These are phyloP conservation scores for Nemania sp. DNA, from an alignment of 2,329 filamentous ascomycete genomes.

Conservation along the genomic window DNA sequence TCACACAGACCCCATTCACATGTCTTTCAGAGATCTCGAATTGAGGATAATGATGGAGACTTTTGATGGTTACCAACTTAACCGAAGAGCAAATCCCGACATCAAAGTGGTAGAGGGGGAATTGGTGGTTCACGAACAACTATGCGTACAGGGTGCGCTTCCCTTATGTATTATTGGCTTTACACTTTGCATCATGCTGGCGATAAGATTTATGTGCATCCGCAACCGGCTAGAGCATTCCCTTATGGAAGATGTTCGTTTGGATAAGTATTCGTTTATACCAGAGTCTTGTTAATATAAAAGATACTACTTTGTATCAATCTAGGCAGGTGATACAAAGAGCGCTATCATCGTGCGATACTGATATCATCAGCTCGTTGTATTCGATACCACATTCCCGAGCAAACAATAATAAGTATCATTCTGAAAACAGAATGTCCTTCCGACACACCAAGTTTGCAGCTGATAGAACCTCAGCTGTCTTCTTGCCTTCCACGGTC, in stretches of 20 bases:
- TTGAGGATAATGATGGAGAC: neutral
- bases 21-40: neutral
- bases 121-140: neutral
- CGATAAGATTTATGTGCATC: neutral
- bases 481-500: neutral
- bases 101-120: neutral
- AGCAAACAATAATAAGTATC: neutral
- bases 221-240: constrained; percentile 1
- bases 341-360: too few relatives aligned
- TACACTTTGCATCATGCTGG: neutral
- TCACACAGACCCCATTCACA: neutral
- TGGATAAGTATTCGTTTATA: neutral
- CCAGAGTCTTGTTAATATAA: neutral
- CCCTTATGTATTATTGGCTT: constrained; percentile 10
- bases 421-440: neutral
- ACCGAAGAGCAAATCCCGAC: neutral
- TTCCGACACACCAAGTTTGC: neutral
- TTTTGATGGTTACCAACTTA: neutral
- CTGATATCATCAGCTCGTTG: neutral
- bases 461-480: neutral
- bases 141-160: neutral
- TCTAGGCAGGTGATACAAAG: too few relatives aligned
- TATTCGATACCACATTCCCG: neutral
- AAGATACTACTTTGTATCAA: neutral
- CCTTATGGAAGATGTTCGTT: constrained; percentile 7